A percentile compares a stretch with the other conserved stretches of the same genome.
These are phyloP conservation scores for Metschnikowia aberdeeniae DNA, from an alignment of 805 yeast genomes.

Conservation along the genomic window DNA sequence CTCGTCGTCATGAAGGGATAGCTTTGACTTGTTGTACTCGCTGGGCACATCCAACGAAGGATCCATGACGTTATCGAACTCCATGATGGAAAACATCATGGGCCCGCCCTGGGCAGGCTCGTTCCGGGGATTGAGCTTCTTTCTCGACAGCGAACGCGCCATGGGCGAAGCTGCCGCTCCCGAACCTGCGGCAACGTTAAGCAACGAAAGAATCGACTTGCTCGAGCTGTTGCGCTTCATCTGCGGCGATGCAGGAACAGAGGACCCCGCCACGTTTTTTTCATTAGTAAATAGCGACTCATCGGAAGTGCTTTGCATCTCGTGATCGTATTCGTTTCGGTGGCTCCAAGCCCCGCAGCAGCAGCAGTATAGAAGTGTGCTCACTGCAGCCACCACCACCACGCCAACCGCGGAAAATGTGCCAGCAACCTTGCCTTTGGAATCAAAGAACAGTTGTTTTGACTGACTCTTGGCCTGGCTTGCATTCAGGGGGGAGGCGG, in stretches of 20 bases:
- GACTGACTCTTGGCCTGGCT: neutral
- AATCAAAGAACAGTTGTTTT: constrained; percentile 51
- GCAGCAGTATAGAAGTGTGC: constrained; percentile 41
- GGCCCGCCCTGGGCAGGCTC: constrained; percentile 15
- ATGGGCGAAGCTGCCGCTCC: constrained; percentile 17
- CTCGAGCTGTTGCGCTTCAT: constrained; percentile 33
- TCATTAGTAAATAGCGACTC: constrained; percentile 23
- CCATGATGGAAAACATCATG: constrained; percentile 33
- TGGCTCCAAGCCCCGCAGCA: constrained; percentile 19
- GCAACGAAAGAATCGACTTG: constrained; percentile 31
- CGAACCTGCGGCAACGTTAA: constrained; percentile 13
- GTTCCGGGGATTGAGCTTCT: constrained; percentile 23
- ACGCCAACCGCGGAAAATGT: constrained; percentile 78
- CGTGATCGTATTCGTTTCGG: constrained; percentile 32
- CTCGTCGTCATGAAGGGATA: constrained; percentile 17
- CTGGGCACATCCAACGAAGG: constrained; percentile 14
- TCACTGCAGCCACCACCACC: constrained; percentile 44
- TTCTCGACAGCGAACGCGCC: constrained; percentile 28
- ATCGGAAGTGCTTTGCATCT: constrained; percentile 36
- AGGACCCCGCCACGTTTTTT: constrained; percentile 11
- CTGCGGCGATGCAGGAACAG: constrained; percentile 11
- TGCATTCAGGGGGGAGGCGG: constrained; percentile 7
- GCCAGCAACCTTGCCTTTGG: constrained; percentile 79
- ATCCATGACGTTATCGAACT: constrained; percentile 18
- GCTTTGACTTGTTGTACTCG: constrained; percentile 13